phyloP scores from a whole-genome alignment of 1,284 basidiomycete genomes.

The Xanthoconium separans region DNA sequence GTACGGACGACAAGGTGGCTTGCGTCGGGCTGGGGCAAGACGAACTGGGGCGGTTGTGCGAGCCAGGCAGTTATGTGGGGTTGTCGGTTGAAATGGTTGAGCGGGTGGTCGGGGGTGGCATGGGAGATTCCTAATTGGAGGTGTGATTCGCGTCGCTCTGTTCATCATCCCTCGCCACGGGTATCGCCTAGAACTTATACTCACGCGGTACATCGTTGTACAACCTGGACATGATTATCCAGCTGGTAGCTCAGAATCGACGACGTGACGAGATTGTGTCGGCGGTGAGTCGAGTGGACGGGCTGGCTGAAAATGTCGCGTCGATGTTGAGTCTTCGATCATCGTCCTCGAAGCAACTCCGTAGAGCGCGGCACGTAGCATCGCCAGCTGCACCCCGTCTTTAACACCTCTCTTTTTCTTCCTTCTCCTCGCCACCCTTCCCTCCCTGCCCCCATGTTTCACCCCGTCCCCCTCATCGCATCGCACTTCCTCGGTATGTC shows the following conservation, averaged over 20 bases:
- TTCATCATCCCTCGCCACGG: background rate
- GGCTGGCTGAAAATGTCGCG: background rate
- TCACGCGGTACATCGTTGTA: background rate
- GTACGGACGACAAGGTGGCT: conserved; percentile 28
- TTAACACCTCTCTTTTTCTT: background rate
- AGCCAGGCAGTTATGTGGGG: conserved; percentile 40
- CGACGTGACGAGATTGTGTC: background rate
- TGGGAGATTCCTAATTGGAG: background rate
- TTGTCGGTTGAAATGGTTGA: conserved; percentile 38
- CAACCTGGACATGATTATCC: background rate
- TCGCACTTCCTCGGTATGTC: conserved; percentile 32
- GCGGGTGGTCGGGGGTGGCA: conserved; percentile 15
- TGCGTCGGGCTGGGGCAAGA: conserved; percentile 27
- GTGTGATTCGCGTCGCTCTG: conserved; percentile 6
- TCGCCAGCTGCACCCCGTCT: conserved; percentile 15
- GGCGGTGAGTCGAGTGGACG: background rate
- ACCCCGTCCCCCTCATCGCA: conserved; percentile 19
- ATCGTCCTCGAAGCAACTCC: conserved; percentile 33
- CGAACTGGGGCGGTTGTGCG: conserved; percentile 34
- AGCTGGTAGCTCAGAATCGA: background rate
- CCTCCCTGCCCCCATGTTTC: conserved; percentile 10
- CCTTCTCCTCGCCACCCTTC: background rate
- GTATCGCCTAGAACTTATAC: too few relatives aligned
- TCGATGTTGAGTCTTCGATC: conserved; percentile 25
- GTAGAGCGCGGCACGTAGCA: conserved; percentile 31